Conservation (phyloP, 2,329 filamentous ascomycete genomes). For the Coleophoma cylindrospora region DNA sequence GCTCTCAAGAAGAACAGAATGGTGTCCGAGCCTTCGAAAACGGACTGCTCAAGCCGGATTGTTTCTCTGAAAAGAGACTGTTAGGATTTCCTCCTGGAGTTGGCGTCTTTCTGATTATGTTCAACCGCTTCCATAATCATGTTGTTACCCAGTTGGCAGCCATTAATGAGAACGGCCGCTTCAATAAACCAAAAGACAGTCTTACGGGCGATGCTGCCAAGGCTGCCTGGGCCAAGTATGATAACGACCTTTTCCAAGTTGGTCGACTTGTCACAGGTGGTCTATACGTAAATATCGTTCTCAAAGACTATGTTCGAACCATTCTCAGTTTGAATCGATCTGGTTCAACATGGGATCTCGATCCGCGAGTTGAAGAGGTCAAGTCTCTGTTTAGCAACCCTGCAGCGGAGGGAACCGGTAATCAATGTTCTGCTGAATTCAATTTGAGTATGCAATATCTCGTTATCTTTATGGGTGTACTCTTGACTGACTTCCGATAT, state of each 20-base stretch:
- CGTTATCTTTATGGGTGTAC: background rate
- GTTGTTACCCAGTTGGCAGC: slow-evolving; percentile 71
- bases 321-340: slow-evolving; percentile 34
- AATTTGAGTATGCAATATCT: slow-evolving; percentile 50
- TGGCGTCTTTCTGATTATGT: slow-evolving; percentile 69
- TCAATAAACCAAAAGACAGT: slow-evolving; percentile 55
- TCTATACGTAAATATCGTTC: slow-evolving; percentile 73
- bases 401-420: slow-evolving; percentile 69
- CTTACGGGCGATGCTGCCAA: slow-evolving; percentile 36
- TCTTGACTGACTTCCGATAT: slow-evolving; percentile 2
- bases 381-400: slow-evolving; percentile 41
- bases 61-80: slow-evolving; percentile 66
- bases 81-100: slow-evolving; percentile 69
- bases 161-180: slow-evolving; percentile 83
- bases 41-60: slow-evolving; percentile 68
- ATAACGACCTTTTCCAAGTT: slow-evolving; percentile 76
- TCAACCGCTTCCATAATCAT: slow-evolving; percentile 74
- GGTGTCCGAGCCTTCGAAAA: slow-evolving; percentile 58
- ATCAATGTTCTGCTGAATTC: slow-evolving; percentile 83
- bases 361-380: slow-evolving; percentile 66
- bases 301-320: slow-evolving; percentile 73
- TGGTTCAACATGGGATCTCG: slow-evolving; percentile 54
- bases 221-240: slow-evolving; percentile 60
- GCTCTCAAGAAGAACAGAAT: slow-evolving; percentile 43
- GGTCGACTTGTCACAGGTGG: slow-evolving; percentile 70